Base-by-base conservation (phyloP, 2,329 filamentous ascomycete species). In the Periconia digitata region DNA sequence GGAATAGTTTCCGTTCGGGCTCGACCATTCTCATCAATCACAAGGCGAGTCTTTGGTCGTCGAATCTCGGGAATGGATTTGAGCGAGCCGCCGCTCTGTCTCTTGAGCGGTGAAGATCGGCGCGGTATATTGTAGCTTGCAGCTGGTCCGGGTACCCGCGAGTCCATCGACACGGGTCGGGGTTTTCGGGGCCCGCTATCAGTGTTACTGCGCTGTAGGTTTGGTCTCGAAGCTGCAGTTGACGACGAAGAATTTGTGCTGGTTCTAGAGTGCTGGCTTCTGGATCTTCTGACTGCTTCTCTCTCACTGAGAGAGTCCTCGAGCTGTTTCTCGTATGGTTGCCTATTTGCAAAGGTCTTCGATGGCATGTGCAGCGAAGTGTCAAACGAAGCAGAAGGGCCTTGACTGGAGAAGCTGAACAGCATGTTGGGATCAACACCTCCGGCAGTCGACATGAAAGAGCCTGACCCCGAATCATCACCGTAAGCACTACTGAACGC, bases 401-500 rank as follows among this genome's bases (percentile, higher is more conserved):
- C 59, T 29, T 60, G 58, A 42, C 52, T 62, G 13, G 66, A 66
- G 45, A 74, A 74, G 53, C 74, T 74, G 50, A 75, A 73, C 3
- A 76, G 58, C 60, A 79, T 69, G 40, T 68, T 79, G 13, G 77
- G 77, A 53, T 80, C 71, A 8, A 80, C 76, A 23, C 72, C 70
- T 16, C 70, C 64, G 18, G 72, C 67, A 6, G 68, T 68, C 16
- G 69, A 62, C 16, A 66, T 54, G 42, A 71, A 72, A 7, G 69
- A 70, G 46, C 38, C 63, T 37, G 58, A 53, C 43, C 58, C 58
- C 36, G 63, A 69, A 36, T 34, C 49, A 7, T 52, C 52, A 13
- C 36, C 51, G 34, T 50, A 58, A 24, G 55, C 47, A 24, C 57
- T 60, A 43, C 44, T 64, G 12, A 52, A 51, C 16, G 53, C 44